Base-by-base conservation (phyloP, 1,284 basidiomycete genomes). In the Cutaneotrichosporon sp. region DNA sequence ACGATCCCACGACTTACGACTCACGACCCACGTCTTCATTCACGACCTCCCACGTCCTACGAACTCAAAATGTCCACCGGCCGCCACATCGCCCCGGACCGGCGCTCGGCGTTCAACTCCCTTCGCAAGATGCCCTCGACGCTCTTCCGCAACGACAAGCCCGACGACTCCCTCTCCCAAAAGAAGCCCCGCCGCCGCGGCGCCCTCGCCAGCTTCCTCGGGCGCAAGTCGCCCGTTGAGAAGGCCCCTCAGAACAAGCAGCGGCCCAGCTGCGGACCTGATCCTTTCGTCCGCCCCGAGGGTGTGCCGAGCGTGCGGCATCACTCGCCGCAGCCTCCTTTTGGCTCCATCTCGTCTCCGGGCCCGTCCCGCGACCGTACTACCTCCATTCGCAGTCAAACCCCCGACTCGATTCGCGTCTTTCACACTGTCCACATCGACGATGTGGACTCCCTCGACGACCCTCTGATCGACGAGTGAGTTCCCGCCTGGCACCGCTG, bases 41-140 rank as follows among this genome's bases (percentile, higher is more conserved):
- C 18, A 46, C 42, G 42, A 46, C 18, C 42, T 16, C 40, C 21
- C 22, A 50, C 50, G 8, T 55, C 34, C 52, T 32, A 53, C 50
- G 51, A 60, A 36, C 30, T 10, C 36, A 32, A 36, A n/a, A 53
- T 42, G 14, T 38, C 63, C 50, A 22, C 13, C 18, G 21, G 26
- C 16, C 50, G 38, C 38, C 30, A 53, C 31, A 30, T 9, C 51
- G 51, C 51, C 13, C 26, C 31, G 5, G 51, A 53, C 30, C 63
- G 26, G 16, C 49, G 55, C 36, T 34, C 58, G 42, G 56, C 36
- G 21, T 56, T 73, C 64, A 65, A 65, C 9, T 73, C 74, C 4
- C 57, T 76, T 21, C 67, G 69, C 32, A 73, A 70, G 60, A 74
- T 76, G 38, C 76, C 76, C 4, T 76, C 76, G 4, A 62, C 70